Evolutionary conservation across 768 basidiomycete genomes (phyloP).

Genomic region (Hericium erinaceus): DNA sequence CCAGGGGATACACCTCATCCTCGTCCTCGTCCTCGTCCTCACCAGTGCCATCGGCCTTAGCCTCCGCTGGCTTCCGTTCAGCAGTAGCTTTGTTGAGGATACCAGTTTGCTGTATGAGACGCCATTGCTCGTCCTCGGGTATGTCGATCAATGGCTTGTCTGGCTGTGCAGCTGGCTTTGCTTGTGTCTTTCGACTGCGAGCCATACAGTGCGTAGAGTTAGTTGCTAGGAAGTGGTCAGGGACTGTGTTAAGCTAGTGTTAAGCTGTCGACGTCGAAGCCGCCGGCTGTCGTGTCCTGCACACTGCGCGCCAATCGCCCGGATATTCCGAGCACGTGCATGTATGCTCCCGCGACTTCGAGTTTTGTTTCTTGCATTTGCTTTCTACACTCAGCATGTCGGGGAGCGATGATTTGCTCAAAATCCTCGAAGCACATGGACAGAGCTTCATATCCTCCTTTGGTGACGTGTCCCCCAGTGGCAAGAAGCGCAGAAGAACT

Average conservation of each 20-base stretch:
- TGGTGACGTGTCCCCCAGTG: slow-evolving; percentile 16
- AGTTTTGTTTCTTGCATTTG: no score
- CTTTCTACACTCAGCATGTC: not conserved
- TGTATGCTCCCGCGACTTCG: no score
- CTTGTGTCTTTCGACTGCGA: not conserved
- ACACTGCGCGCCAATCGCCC: not conserved
- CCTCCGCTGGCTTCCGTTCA: not conserved
- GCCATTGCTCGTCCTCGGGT: slow-evolving; percentile 12
- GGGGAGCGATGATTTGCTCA: slow-evolving; percentile 24
- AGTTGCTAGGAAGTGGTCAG: no score
- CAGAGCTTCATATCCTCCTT: slow-evolving; percentile 37
- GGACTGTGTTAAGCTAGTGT: no score
- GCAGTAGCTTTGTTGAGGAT: slow-evolving; percentile 34
- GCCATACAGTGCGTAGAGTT: slow-evolving; percentile 1
- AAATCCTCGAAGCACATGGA: slow-evolving; percentile 35
- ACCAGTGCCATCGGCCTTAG: not conserved
- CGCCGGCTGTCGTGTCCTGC: not conserved
- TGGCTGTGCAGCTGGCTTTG: not conserved
- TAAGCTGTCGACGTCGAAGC: not conserved
- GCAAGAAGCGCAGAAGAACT: slow-evolving; percentile 12
- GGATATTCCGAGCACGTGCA: no score
- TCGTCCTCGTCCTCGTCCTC: slow-evolving; percentile 26
- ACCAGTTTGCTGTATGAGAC: slow-evolving; percentile 9
- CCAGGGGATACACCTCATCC: slow-evolving; percentile 33
- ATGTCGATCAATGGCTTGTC: not conserved